Conservation (phyloP, 768 basidiomycete species). For the Mycena leptocephala region DNA sequence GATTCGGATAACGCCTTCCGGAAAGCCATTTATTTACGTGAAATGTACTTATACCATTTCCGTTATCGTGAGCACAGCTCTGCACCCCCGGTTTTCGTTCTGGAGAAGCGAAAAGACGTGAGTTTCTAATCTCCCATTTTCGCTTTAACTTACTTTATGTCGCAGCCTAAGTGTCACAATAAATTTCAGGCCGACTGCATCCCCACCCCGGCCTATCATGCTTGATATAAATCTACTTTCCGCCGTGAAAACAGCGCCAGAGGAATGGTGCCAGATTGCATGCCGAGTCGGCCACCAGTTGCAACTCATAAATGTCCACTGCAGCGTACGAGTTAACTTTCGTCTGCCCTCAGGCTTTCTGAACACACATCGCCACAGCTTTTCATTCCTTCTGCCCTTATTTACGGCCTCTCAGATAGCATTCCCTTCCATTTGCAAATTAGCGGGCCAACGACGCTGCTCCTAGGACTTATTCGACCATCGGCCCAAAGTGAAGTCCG, state of each 20-base stretch:
- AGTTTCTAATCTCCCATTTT: neutral
- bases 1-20: slow-evolving; percentile 15
- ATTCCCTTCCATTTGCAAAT: slow-evolving; percentile 65
- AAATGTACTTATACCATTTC: slow-evolving; percentile 24
- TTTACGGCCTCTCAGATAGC: slow-evolving; percentile 54
- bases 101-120: slow-evolving; percentile 27
- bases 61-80: slow-evolving; percentile 19
- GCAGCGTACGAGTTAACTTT: slow-evolving; percentile 52
- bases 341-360: neutral
- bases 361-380: slow-evolving; percentile 46
- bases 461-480: slow-evolving; percentile 46
- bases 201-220: slow-evolving; percentile 56
- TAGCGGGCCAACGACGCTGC: slow-evolving; percentile 48
- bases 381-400: slow-evolving; percentile 58
- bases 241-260: slow-evolving; percentile 59
- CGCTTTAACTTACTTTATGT: neutral
- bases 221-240: slow-evolving; percentile 53
- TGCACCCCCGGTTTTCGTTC: slow-evolving; percentile 22
- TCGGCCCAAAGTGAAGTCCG: neutral
- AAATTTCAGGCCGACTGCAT: slow-evolving; percentile 51
- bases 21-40: slow-evolving; percentile 13
- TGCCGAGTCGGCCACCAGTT: slow-evolving; percentile 43
- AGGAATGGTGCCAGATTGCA: slow-evolving; percentile 61
- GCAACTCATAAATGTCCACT: slow-evolving; percentile 48
- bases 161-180: slow-evolving; percentile 54